Conservation (phyloP, 495 filamentous ascomycete species). For the Collariella sp. region DNA sequence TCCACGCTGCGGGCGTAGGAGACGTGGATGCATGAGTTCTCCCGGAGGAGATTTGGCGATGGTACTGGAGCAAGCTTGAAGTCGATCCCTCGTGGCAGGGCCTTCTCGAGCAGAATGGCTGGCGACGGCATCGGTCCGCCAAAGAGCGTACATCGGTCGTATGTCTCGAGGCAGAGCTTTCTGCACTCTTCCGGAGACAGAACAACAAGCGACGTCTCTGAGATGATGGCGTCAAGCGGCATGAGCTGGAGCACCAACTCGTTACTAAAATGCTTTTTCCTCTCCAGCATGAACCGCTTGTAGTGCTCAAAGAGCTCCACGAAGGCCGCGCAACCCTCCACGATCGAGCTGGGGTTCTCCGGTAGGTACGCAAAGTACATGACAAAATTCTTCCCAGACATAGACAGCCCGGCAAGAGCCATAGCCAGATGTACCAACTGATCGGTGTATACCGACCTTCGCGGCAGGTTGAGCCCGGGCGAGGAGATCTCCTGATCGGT, state of each 20-base stretch:
- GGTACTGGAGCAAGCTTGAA: constrained; percentile 66
- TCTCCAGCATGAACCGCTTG: constrained; percentile 43
- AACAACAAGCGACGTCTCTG: constrained; percentile 55
- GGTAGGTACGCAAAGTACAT: constrained; percentile 83
- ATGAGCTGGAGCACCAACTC: constrained; percentile 81
- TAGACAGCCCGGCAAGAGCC: constrained; percentile 25
- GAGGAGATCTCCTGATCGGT: constrained; percentile 31
- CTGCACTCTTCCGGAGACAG: constrained; percentile 57
- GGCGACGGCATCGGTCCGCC: constrained; percentile 49
- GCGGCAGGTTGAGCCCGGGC: constrained; percentile 15
- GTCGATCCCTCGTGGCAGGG: constrained; percentile 60
- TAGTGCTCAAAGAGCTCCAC: constrained; percentile 67
- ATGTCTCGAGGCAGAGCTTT: constrained; percentile 72
- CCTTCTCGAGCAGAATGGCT: constrained; percentile 66
- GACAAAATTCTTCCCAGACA: constrained; percentile 54
- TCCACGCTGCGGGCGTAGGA: constrained; percentile 77
- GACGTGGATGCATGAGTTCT: constrained; percentile 77
- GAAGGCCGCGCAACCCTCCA: constrained; percentile 73
- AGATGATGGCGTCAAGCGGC: constrained; percentile 61
- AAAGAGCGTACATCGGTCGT: constrained; percentile 67
- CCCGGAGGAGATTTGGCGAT: constrained; percentile 65
- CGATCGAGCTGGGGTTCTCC: constrained; percentile 51
- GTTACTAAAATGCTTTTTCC: constrained; percentile 42
- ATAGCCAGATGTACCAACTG: constrained; percentile 30
- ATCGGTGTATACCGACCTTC: constrained; percentile 24